Percentiles rank a stretch among this genome's conserved stretches.
Evolutionary conservation across 1,284 basidiomycete species (phyloP).

Genomic region (Austroboletus sp.): DNA sequence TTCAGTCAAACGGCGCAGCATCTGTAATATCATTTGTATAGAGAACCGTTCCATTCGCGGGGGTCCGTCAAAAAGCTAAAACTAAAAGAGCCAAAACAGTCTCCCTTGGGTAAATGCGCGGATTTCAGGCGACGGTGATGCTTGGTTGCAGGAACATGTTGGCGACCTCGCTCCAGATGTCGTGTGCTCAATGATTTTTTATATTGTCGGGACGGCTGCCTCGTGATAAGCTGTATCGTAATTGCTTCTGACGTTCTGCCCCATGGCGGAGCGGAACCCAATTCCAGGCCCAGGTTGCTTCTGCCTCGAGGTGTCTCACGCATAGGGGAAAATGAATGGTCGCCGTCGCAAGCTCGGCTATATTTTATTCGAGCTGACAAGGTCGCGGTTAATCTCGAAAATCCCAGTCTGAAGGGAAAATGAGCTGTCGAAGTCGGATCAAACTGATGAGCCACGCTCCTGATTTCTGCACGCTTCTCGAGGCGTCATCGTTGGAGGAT

Average conservation of each 20-base stretch:
- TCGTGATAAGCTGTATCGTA: constrained; percentile 5
- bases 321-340: constrained; percentile 3
- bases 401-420: constrained; percentile 21
- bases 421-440: constrained; percentile 14
- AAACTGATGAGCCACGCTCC: constrained; percentile 17
- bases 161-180: constrained; percentile 10
- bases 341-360: background rate
- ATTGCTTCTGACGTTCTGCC: constrained; percentile 3
- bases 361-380: constrained; percentile 9
- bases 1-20: constrained; percentile 9
- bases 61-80: constrained; percentile 30
- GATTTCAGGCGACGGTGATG: constrained; percentile 18
- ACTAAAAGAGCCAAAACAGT: constrained; percentile 33
- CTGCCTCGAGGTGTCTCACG: constrained; percentile 3
- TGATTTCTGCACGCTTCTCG: constrained; percentile 9
- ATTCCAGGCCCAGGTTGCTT: constrained; percentile 2
- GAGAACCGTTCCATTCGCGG: constrained; percentile 17
- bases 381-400: constrained; percentile 25
- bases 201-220: constrained; percentile 11
- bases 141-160: background rate
- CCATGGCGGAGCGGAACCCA: constrained; percentile 13
- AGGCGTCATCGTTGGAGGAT: constrained; percentile 14
- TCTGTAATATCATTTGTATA: constrained; percentile 19
- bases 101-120: constrained; percentile 18
- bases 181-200: constrained; percentile 11